These are phyloP conservation scores for Fusarium tjaetaba DNA, from an alignment of 2,329 filamentous ascomycete species.

Conservation along the genomic window DNA sequence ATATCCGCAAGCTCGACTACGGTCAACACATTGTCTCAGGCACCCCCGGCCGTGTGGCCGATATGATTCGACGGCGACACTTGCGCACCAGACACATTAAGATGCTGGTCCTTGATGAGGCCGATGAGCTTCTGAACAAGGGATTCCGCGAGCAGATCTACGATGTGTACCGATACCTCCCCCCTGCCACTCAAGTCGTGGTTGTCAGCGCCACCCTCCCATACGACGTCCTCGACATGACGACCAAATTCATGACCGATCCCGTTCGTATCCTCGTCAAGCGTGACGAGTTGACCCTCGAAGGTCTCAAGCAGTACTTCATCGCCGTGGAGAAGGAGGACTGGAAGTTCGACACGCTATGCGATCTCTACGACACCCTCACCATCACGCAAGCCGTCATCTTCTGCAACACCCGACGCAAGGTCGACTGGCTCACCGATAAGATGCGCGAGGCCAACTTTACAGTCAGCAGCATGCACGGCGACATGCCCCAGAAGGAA, in stretches of 20 bases:
- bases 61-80: slow-evolving; percentile 69
- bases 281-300: slow-evolving; percentile 97
- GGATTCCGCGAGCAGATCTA: slow-evolving; percentile 99
- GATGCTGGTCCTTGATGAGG: slow-evolving; percentile 71
- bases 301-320: slow-evolving; percentile 98
- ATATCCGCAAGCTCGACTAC: slow-evolving; percentile 97
- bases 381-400: slow-evolving; percentile 99
- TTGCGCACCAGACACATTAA: slow-evolving; percentile 70
- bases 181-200: slow-evolving; percentile 97
- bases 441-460: slow-evolving; percentile 99
- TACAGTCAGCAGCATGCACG: slow-evolving; percentile 98
- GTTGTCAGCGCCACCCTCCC: slow-evolving; percentile 96
- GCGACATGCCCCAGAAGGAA: slow-evolving; percentile 98
- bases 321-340: slow-evolving; percentile 99
- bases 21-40: slow-evolving; percentile 98
- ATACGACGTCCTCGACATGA: slow-evolving; percentile 98
- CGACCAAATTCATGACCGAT: slow-evolving; percentile 99
- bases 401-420: slow-evolving; percentile 98
- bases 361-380: slow-evolving; percentile 97
- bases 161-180: slow-evolving; percentile 97
- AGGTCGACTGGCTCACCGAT: slow-evolving; percentile 99
- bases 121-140: slow-evolving; percentile 79
- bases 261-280: slow-evolving; percentile 96
- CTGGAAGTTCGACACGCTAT: slow-evolving; percentile 99
- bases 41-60: slow-evolving; percentile 89